Conservation (phyloP, 2,329 filamentous ascomycete genomes). For the Colletotrichum phormii region DNA sequence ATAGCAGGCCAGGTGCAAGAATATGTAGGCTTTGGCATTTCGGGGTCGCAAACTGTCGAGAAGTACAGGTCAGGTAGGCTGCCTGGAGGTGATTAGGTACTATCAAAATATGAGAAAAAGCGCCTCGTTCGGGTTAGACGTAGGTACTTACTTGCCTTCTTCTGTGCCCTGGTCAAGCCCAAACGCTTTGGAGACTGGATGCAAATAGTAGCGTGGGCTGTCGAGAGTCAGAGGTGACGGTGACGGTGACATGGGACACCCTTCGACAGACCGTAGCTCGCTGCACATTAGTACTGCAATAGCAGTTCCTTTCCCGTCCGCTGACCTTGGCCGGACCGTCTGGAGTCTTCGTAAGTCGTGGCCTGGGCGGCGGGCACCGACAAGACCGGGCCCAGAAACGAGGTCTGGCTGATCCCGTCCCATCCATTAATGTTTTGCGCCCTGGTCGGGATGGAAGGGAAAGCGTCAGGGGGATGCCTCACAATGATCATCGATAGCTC, state of each 20-base stretch:
- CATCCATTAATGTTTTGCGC: neutral
- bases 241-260: conserved; percentile 20
- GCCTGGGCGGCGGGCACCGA: conserved; percentile 15
- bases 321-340: conserved; percentile 17
- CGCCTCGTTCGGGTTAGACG: neutral
- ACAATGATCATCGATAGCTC: neutral
- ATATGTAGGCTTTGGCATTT: neutral
- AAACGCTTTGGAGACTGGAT: neutral
- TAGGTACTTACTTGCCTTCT: neutral
- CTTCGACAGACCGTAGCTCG: neutral
- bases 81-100: neutral
- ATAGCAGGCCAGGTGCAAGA: neutral
- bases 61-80: neutral
- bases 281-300: conserved; percentile 1
- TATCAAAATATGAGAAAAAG: neutral
- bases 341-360: neutral
- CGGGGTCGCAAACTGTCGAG: neutral
- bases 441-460: neutral
- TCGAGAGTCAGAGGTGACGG: neutral
- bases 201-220: neutral
- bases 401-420: neutral
- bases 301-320: conserved; percentile 10
- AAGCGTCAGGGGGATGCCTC: neutral
- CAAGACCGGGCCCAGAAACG: conserved; percentile 6
- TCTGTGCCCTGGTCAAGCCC: neutral